phyloP scores from a whole-genome alignment of 2,329 filamentous ascomycete species.

The Fusarium haematococcum region DNA sequence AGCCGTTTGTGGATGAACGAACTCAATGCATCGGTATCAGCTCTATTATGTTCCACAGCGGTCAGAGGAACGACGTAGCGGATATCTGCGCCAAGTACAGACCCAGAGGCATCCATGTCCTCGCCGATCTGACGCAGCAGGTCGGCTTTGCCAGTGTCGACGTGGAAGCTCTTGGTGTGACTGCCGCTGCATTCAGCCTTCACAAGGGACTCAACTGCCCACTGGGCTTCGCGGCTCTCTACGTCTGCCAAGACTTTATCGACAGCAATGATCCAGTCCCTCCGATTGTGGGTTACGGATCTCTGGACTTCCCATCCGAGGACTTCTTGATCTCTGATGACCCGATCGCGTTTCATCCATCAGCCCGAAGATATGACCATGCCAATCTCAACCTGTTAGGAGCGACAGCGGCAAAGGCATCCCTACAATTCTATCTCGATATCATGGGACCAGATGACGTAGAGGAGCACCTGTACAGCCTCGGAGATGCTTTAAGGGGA shows the following conservation, averaged over 20 bases:
- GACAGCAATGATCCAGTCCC: conserved; percentile 37
- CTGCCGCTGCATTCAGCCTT: conserved; percentile 47
- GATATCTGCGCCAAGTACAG: conserved; percentile 43
- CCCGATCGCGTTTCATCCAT: conserved; percentile 36
- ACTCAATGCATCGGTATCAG: conserved; percentile 48
- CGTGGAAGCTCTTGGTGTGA: conserved; percentile 39
- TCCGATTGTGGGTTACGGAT: conserved; percentile 44
- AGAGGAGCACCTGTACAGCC: conserved; percentile 37
- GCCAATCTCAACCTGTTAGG: conserved; percentile 45
- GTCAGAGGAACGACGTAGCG: conserved; percentile 47
- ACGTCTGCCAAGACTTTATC: conserved; percentile 43
- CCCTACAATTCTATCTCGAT: conserved; percentile 44
- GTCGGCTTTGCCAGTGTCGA: conserved; percentile 49
- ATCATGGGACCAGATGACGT: conserved; percentile 40
- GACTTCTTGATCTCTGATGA: conserved; percentile 35
- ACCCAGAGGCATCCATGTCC: conserved; percentile 45
- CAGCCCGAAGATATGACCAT: conserved; percentile 47
- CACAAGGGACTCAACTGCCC: conserved; percentile 51
- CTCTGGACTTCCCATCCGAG: conserved; percentile 28
- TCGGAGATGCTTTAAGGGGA: conserved; percentile 37
- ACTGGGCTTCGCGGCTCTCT: conserved; percentile 46
- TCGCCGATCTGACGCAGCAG: conserved; percentile 49
- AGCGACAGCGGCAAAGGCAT: conserved; percentile 40
- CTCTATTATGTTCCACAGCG: conserved; percentile 50
- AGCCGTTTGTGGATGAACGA: conserved; percentile 45